These are phyloP conservation scores for Saccharomyces hybrid DNA, from an alignment of 1,139 yeast species.

Conservation along the genomic window DNA sequence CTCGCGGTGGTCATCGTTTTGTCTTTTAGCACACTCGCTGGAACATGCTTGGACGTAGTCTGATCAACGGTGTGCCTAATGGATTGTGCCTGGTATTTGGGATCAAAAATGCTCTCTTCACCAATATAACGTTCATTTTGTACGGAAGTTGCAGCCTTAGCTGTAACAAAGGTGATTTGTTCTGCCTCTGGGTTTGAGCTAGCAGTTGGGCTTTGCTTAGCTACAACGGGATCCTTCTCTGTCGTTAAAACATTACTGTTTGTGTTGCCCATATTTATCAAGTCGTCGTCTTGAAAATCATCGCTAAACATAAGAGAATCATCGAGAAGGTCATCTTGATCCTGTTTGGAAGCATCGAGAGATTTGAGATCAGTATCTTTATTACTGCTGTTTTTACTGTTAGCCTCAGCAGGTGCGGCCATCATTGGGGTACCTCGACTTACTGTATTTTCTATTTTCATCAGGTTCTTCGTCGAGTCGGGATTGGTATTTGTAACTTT, in stretches of 20 bases:
- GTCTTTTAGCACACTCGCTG: slow-evolving; percentile 22
- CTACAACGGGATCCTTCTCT: background rate
- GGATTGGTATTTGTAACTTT: background rate
- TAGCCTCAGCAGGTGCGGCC: slow-evolving; percentile 12
- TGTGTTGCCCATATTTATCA: slow-evolving; percentile 18
- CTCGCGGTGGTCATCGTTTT: slow-evolving; percentile 20
- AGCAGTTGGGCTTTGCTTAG: background rate
- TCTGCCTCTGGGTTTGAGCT: slow-evolving; percentile 3
- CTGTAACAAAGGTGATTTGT: slow-evolving; percentile 28
- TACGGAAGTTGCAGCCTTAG: slow-evolving; percentile 27
- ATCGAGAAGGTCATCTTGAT: slow-evolving; percentile 43
- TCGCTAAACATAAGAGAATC: slow-evolving; percentile 66
- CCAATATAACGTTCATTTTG: slow-evolving; percentile 23
- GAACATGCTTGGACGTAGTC: slow-evolving; percentile 28
- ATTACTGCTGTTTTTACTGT: slow-evolving; percentile 10
- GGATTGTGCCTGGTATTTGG: slow-evolving; percentile 31
- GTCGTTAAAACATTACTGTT: background rate
- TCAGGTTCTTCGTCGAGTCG: background rate
- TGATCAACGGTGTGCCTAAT: slow-evolving; percentile 31
- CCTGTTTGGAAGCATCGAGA: slow-evolving; percentile 10
- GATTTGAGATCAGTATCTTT: background rate
- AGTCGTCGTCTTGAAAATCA: slow-evolving; percentile 38
- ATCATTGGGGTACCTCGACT: slow-evolving; percentile 1
- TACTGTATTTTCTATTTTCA: slow-evolving; percentile 10
- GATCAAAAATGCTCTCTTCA: slow-evolving; percentile 26